phyloP scores from a whole-genome alignment of 306 rosid genomes.

The Chamaecrista fasciculata region DNA sequence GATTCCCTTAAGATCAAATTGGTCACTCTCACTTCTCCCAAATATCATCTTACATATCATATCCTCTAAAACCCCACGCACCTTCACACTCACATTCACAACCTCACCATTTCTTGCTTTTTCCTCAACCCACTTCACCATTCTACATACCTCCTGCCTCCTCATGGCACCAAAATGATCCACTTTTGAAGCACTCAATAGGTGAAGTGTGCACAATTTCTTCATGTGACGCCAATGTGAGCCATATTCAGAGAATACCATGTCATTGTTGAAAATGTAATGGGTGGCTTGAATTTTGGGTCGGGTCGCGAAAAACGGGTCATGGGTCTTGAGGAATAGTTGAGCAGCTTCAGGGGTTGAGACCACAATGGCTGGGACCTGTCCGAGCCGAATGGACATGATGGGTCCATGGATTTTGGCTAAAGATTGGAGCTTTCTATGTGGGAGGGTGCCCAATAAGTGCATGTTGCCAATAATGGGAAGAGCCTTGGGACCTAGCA shows the following conservation, averaged over 20 bases:
- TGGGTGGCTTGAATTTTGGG: neutral
- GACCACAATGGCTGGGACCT: neutral
- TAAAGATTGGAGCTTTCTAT: slow-evolving; percentile 18
- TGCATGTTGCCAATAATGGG: slow-evolving; percentile 47
- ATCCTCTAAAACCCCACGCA: neutral
- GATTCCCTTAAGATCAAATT: slow-evolving; percentile 13
- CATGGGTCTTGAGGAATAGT: neutral
- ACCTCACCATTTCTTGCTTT: neutral
- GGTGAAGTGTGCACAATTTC: slow-evolving; percentile 27
- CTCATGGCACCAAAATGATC: slow-evolving; percentile 34
- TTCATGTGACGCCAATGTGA: slow-evolving; percentile 41
- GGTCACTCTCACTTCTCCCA: slow-evolving; percentile 1
- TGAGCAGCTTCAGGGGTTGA: neutral
- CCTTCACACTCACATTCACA: slow-evolving; percentile 5
- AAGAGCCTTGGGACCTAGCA: slow-evolving; percentile 35
- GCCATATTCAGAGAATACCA: slow-evolving; percentile 20
- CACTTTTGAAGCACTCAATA: slow-evolving; percentile 24
- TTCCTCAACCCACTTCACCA: slow-evolving; percentile 1
- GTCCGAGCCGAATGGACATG: slow-evolving; percentile 16
- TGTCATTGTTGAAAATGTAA: neutral
- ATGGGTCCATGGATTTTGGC: slow-evolving; percentile 39
- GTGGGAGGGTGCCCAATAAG: slow-evolving; percentile 36
- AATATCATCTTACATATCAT: slow-evolving; percentile 18
- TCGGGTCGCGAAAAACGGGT: neutral
- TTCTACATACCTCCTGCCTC: neutral